Conservation (phyloP, 1,284 basidiomycete species). For the Volvariella surrecta region DNA sequence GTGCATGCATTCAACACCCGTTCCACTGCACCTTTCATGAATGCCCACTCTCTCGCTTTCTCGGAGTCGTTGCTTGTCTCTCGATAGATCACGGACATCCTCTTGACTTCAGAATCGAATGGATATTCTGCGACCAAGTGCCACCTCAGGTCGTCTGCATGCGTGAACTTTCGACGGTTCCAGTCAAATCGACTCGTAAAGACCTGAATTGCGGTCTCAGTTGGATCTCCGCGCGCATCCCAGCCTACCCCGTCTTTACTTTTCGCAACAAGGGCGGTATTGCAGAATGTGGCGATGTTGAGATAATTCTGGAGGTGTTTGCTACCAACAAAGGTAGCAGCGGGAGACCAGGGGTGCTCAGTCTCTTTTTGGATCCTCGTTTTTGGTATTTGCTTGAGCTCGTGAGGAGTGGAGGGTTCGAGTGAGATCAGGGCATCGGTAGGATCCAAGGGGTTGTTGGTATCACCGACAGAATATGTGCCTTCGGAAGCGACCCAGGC, state of each 20-base stretch:
- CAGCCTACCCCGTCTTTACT: conserved; percentile 31
- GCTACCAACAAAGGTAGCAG: neutral
- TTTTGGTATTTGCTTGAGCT: neutral
- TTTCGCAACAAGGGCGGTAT: neutral
- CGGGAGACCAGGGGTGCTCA: neutral
- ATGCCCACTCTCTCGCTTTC: conserved; percentile 4
- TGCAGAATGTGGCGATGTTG: neutral
- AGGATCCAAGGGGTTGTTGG: too few relatives aligned
- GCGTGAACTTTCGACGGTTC: conserved; percentile 19
- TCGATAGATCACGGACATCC: conserved; percentile 40
- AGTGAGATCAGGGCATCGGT: too few relatives aligned
- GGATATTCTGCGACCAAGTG: conserved; percentile 33
- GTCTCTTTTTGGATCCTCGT: neutral
- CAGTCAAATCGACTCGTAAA: conserved; percentile 40
- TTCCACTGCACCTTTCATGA: conserved; percentile 24
- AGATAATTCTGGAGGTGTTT: neutral
- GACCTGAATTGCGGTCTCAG: conserved; percentile 59
- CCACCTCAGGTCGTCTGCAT: conserved; percentile 18
- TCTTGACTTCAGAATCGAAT: conserved; percentile 56
- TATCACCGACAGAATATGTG: conserved; percentile 7
- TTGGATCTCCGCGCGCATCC: conserved; percentile 65
- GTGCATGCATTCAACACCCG: conserved; percentile 7
- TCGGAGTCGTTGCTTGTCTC: conserved; percentile 22
- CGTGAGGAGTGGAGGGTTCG: too few relatives aligned
- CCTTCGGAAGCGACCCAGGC: conserved; percentile 43